A percentile compares a stretch with the other conserved stretches of the same genome.
Conservation (phyloP, 1,284 basidiomycete species). For the Heterobasidion parviporum region DNA sequence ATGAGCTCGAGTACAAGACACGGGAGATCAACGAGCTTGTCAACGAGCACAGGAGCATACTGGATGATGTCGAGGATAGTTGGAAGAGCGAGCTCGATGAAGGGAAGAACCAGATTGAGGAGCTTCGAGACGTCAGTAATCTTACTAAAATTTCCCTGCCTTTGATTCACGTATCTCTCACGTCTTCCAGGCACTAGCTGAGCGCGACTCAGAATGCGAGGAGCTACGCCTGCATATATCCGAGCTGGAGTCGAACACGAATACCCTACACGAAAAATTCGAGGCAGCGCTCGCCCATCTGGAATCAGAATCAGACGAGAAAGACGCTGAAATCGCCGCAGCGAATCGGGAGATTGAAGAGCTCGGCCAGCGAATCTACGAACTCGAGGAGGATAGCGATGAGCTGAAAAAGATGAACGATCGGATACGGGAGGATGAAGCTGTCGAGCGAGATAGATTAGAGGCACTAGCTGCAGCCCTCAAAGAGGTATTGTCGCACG, state of each 20-base stretch:
- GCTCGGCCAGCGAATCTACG: constrained; percentile 56
- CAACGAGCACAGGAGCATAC: constrained; percentile 56
- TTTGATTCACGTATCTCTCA: constrained; percentile 2
- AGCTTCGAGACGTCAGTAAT: constrained; percentile 61
- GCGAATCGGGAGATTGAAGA: constrained; percentile 71
- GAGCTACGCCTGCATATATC: constrained; percentile 65
- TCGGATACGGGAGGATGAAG: constrained; percentile 54
- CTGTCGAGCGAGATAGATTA: constrained; percentile 61
- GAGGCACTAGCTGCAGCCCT: constrained; percentile 66
- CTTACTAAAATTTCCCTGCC: background rate
- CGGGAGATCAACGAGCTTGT: constrained; percentile 66
- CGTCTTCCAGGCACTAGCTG: constrained; percentile 50
- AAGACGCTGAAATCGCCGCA: constrained; percentile 60
- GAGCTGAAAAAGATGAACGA: constrained; percentile 41
- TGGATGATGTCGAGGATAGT: constrained; percentile 63
- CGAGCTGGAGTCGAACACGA: constrained; percentile 63
- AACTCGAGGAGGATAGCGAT: constrained; percentile 51
- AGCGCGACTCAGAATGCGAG: constrained; percentile 66
- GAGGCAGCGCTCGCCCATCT: constrained; percentile 66
- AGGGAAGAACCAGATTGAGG: constrained; percentile 58
- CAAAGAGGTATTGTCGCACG: constrained; percentile 57
- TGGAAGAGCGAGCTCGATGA: constrained; percentile 77
- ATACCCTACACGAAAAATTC: constrained; percentile 65
- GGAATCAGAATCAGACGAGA: constrained; percentile 62
- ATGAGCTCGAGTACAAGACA: constrained; percentile 69